phyloP scores from a whole-genome alignment of 805 yeast species.

The Candida awuae region DNA sequence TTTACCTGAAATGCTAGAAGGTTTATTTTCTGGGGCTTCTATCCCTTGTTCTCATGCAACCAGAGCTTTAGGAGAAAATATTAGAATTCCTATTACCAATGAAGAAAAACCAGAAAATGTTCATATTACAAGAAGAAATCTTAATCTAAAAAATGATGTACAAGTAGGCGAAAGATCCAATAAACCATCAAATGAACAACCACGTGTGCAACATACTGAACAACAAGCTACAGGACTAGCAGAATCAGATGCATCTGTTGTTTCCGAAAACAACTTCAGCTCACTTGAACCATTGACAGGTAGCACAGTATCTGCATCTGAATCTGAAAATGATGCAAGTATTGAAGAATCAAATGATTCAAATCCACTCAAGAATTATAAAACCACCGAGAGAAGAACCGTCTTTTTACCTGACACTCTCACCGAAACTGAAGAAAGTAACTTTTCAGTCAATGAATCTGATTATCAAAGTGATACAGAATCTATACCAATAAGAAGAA shows the following conservation, averaged over 20 bases:
- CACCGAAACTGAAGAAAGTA: slow-evolving; percentile 6
- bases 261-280: too few species aligned
- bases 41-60: too few species aligned
- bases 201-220: too few species aligned
- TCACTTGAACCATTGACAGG: too few species aligned
- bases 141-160: too few species aligned
- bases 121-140: not conserved
- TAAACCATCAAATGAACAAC: too few species aligned
- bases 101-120: slow-evolving; percentile 3
- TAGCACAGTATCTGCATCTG: too few species aligned
- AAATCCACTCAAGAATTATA: slow-evolving; percentile 20
- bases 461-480: not conserved
- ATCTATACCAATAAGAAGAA: slow-evolving; percentile 4
- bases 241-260: too few species aligned
- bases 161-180: too few species aligned
- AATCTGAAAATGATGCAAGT: not conserved
- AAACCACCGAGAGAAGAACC: slow-evolving; percentile 21
- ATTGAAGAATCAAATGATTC: not conserved
- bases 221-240: too few species aligned
- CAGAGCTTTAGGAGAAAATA: too few species aligned
- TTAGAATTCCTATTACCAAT: slow-evolving; percentile 3
- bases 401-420: slow-evolving; percentile 16
- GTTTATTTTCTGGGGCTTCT: too few species aligned
- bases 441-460: not conserved
- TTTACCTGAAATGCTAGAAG: slow-evolving; percentile 4